phyloP scores from a whole-genome alignment of 2,329 filamentous ascomycete species.

The Clarireedia hainanense region DNA sequence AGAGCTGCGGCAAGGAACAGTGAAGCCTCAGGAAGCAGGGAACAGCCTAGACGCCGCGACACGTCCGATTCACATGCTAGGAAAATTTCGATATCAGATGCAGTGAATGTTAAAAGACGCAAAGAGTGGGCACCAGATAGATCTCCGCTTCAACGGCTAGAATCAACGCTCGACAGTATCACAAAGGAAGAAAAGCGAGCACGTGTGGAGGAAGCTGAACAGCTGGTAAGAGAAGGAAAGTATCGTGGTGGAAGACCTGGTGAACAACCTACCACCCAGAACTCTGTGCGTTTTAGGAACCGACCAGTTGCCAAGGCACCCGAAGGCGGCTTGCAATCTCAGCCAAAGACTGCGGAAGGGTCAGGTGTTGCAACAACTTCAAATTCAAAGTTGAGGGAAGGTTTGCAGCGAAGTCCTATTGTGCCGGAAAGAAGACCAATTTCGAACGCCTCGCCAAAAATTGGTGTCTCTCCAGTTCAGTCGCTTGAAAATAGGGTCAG shows the following conservation, averaged over 20 bases:
- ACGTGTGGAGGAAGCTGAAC: conserved; percentile 74
- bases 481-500: conserved; percentile 5
- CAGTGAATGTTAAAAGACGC: conserved; percentile 30
- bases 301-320: conserved; percentile 22
- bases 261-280: conserved; percentile 21
- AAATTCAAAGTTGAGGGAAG: conserved; percentile 31
- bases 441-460: conserved; percentile 6
- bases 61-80: conserved; percentile 18
- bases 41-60: conserved; percentile 16
- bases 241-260: conserved; percentile 19
- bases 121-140: conserved; percentile 68
- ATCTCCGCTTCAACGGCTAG: conserved; percentile 88
- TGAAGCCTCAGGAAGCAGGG: conserved; percentile 12
- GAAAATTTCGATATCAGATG: conserved; percentile 32
- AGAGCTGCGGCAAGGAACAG: conserved; percentile 14
- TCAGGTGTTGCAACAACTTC: conserved; percentile 28
- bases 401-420: conserved; percentile 28
- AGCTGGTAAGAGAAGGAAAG: conserved; percentile 52
- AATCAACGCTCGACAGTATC: conserved; percentile 83
- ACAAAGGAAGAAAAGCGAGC: conserved; percentile 94
- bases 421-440: conserved; percentile 24
- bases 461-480: conserved; percentile 1
- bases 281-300: conserved; percentile 27
- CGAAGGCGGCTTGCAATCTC: conserved; percentile 15
- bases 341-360: conserved; percentile 21